phyloP scores from a whole-genome alignment of 768 basidiomycete genomes.

The Dacryopinax spathularia region DNA sequence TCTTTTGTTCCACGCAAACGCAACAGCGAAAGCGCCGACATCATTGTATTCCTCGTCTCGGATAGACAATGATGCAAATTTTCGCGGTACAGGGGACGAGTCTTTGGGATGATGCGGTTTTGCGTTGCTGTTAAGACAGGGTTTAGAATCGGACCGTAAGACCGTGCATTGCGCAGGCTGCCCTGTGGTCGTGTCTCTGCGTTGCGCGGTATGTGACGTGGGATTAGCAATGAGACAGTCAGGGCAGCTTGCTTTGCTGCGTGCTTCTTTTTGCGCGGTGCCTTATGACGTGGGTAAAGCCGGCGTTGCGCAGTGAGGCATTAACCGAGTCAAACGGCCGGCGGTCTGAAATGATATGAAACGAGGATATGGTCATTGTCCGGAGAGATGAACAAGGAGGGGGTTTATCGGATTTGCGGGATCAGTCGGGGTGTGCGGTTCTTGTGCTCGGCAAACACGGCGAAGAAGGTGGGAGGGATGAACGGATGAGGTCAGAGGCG shows the following conservation, averaged over 20 bases:
- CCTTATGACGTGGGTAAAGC: no score
- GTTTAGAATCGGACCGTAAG: constrained; percentile 2
- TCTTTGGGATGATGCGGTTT: background rate
- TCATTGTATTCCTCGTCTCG: background rate
- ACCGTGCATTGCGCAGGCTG: no score
- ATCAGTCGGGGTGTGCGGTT: background rate
- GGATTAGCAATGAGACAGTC: background rate
- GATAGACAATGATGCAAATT: background rate
- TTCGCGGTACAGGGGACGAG: background rate
- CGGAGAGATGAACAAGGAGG: background rate
- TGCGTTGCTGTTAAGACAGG: no score
- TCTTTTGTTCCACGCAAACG: background rate
- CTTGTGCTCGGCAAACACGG: no score
- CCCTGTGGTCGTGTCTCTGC: no score
- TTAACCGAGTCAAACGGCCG: background rate
- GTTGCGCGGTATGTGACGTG: constrained; percentile 3
- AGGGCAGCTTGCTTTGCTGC: background rate
- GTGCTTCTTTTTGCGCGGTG: no score
- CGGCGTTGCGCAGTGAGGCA: background rate
- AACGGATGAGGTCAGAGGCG: background rate
- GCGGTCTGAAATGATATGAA: background rate
- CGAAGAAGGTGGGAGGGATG: background rate
- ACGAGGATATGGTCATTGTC: background rate
- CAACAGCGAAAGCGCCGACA: background rate
- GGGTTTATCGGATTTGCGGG: background rate